phyloP scores from a whole-genome alignment of 2,329 filamentous ascomycete species.

The Chalara sp. region DNA sequence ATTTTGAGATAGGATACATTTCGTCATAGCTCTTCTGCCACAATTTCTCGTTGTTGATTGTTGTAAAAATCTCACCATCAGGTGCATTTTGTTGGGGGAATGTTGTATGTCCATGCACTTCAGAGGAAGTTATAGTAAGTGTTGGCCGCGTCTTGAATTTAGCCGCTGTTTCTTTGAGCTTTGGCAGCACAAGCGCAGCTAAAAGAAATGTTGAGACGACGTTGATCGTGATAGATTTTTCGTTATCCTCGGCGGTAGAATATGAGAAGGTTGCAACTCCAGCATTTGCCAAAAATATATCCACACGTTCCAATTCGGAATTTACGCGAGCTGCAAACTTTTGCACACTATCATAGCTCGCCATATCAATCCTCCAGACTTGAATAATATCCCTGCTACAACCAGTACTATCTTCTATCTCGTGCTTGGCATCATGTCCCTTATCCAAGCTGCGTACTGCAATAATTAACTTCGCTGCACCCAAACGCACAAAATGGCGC shows the following conservation, averaged over 20 bases:
- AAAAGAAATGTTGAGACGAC: slow-evolving; percentile 15
- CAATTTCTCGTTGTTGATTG: not conserved
- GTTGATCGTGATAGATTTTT: slow-evolving; percentile 17
- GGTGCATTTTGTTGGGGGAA: not conserved
- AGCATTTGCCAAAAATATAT: slow-evolving; percentile 35
- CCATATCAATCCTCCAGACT: slow-evolving; percentile 17
- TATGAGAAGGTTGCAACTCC: slow-evolving; percentile 9
- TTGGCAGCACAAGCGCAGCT: slow-evolving; percentile 15
- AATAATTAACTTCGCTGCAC: slow-evolving; percentile 32
- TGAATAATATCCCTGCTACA: slow-evolving; percentile 3
- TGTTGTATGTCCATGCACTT: too few relatives aligned
- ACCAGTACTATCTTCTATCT: slow-evolving; percentile 20
- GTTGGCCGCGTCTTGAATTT: not conserved
- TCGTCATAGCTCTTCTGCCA: not conserved
- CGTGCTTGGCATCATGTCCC: slow-evolving; percentile 26
- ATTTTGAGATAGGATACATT: not conserved
- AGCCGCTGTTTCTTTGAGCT: slow-evolving; percentile 10
- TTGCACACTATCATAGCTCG: slow-evolving; percentile 12
- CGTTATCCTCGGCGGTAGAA: slow-evolving; percentile 11
- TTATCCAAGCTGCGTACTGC: slow-evolving; percentile 31
- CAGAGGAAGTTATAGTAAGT: not conserved
- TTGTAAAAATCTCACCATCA: not conserved
- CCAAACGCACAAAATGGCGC: slow-evolving; percentile 30
- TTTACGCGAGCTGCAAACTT: not conserved
- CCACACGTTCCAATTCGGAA: slow-evolving; percentile 27